Evolutionary conservation across 2,329 filamentous ascomycete species (phyloP).

Genomic region (Alternaria incomplexa): DNA sequence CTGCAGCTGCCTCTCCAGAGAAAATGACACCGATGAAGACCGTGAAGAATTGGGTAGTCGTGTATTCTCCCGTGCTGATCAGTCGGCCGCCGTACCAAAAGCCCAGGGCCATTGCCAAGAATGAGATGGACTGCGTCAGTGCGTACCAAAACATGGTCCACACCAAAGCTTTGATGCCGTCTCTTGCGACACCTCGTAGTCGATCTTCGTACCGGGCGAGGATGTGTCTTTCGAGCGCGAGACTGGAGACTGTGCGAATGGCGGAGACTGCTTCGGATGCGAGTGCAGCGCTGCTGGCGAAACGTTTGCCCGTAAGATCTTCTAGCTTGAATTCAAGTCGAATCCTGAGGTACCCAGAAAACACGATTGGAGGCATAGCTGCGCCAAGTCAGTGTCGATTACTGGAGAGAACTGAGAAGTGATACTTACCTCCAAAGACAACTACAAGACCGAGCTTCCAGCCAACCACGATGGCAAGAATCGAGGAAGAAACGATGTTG

Average conservation of each 20-base stretch:
- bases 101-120: conserved; percentile 42
- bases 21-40: conserved; percentile 69
- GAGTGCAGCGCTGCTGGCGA: conserved; percentile 68
- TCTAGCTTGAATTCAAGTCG: conserved; percentile 81
- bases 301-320: conserved; percentile 74
- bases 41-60: conserved; percentile 87
- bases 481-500: conserved; percentile 76
- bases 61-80: conserved; percentile 56
- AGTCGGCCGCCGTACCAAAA: conserved; percentile 49
- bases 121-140: conserved; percentile 77
- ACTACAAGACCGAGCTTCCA: conserved; percentile 88
- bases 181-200: conserved; percentile 61
- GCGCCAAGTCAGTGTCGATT: not conserved
- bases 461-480: conserved; percentile 74
- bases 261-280: conserved; percentile 93
- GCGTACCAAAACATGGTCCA: conserved; percentile 83
- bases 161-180: conserved; percentile 69
- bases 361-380: conserved; percentile 30
- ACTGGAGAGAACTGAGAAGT: not conserved
- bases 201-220: conserved; percentile 69
- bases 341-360: conserved; percentile 83
- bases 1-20: conserved; percentile 71
- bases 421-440: conserved; percentile 62
- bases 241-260: conserved; percentile 89
- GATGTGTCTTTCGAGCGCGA: conserved; percentile 87